Percentiles rank a stretch among this genome's conserved stretches.
phyloP scores from a whole-genome alignment of 176 grass and related monocot species.

The Secale cereale region DNA sequence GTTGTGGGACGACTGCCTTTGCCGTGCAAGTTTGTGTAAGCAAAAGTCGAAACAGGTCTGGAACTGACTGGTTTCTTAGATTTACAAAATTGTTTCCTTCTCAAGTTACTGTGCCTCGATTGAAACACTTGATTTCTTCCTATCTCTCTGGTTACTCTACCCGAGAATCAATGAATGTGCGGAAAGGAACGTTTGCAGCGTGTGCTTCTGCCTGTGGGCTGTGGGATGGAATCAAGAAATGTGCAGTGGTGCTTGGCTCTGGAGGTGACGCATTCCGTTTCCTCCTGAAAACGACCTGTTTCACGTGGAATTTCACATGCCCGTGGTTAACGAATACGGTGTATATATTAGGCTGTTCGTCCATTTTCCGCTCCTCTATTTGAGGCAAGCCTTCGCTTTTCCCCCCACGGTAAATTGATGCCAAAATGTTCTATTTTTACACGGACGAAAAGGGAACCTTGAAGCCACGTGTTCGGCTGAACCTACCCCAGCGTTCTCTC shows the following conservation, averaged over 20 bases:
- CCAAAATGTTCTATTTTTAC: background rate
- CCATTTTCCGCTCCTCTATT: background rate
- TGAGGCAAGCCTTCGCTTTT: background rate
- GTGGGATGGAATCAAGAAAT: conserved; percentile 1
- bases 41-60: background rate
- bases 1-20: background rate
- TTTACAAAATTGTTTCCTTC: background rate
- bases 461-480: conserved; percentile 26
- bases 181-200: too few species aligned
- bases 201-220: too few species aligned
- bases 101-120: background rate
- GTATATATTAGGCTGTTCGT: background rate
- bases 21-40: background rate
- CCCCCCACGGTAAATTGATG: background rate
- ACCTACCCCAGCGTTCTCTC: background rate
- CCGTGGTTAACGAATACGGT: background rate
- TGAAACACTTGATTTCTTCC: background rate
- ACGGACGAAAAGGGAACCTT: background rate
- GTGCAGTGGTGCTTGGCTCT: background rate
- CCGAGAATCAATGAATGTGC: background rate
- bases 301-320: background rate
- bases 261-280: background rate
- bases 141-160: background rate
- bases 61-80: background rate
- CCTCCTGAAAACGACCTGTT: background rate